Evolutionary conservation across 1,284 basidiomycete species (phyloP), one percentile per base, ranked within the genome.

Genomic region (Ganoderma leucocontextum): DNA sequence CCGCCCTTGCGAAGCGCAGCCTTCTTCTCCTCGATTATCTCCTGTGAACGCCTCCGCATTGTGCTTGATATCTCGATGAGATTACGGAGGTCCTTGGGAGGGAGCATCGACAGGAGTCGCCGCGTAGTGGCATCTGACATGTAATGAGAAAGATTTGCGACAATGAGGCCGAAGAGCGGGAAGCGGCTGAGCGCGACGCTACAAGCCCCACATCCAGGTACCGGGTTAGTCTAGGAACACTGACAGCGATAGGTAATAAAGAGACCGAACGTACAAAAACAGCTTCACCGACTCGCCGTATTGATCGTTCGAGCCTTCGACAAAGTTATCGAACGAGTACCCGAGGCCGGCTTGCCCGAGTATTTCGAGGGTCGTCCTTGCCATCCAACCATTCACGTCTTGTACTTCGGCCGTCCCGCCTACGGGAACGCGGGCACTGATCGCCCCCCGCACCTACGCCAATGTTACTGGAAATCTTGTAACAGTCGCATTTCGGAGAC

Each of bases 201-300:
- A 13, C 12, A 13, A 29, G 12, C 19, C 19, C 1, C n/a, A 39
- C 19, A 33, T 35, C 9, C 47, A 49, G 47, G 4, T 0, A 13
- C 3, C 19, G 8, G 55, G 19, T 62, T 13, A 65, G 47, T 33
- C 60, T 4, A 38, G 33, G 19, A 12, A 57, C 49, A 39, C 57
- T 12, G 13, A n/a, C 36, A 17, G 39, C 57, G 9, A 62, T 29
- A 29, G 29, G 29, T 29, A 29, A 29, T 29, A 29, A 29, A 64
- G 6, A 49, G 9, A 39, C 4, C 42, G 41, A 41, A 64, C 73
- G 10, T 57, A 78, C 76, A 70, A 59, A 8, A 78, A 58, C 22
- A 67, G 44, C 64, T 75, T 75, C 36, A 77, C 60, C 12, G 75
- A 63, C 47, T 70, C 62, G 29, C 70, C 69, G 58, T 75, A 77